Evolutionary conservation across 768 basidiomycete genomes (phyloP).

Genomic region (Termitomyces sp.): DNA sequence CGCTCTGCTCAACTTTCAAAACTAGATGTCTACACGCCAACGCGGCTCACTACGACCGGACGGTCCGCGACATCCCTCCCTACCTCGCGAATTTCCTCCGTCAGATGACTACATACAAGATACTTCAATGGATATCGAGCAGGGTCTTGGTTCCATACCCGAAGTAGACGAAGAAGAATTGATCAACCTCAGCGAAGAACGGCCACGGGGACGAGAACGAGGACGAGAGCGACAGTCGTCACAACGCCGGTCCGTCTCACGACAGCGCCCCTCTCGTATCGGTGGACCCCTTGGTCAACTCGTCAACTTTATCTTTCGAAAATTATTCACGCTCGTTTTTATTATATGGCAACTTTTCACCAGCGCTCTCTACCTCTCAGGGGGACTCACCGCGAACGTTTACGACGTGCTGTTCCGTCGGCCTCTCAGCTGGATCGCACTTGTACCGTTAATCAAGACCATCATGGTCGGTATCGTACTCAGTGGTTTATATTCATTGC

Average conservation of each 20-base stretch:
- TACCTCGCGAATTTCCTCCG: slow-evolving; percentile 25
- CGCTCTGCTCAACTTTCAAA: slow-evolving; percentile 5
- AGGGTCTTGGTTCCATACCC: slow-evolving; percentile 55
- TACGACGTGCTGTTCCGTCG: slow-evolving; percentile 43
- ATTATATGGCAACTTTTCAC: slow-evolving; percentile 26
- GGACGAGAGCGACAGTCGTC: background rate
- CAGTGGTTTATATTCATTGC: slow-evolving; percentile 39
- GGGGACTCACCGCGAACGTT: slow-evolving; percentile 42
- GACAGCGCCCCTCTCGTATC: slow-evolving; percentile 24
- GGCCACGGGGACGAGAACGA: background rate
- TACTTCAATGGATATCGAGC: slow-evolving; percentile 38
- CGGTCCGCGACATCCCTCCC: slow-evolving; percentile 26
- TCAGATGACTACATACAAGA: slow-evolving; percentile 21
- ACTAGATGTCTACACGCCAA: slow-evolving; percentile 18
- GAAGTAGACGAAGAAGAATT: slow-evolving; percentile 53
- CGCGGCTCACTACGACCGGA: slow-evolving; percentile 31
- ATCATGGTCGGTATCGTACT: slow-evolving; percentile 37
- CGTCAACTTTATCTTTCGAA: slow-evolving; percentile 25
- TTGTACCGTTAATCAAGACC: slow-evolving; percentile 30
- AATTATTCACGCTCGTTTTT: slow-evolving; percentile 16
- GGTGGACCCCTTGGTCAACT: slow-evolving; percentile 38
- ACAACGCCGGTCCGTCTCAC: slow-evolving; percentile 28
- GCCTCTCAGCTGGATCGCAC: slow-evolving; percentile 37
- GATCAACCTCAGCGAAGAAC: slow-evolving; percentile 18
- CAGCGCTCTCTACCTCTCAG: slow-evolving; percentile 34